Base-by-base conservation (phyloP, 106 monocot genomes). In the Allium cepa region DNA sequence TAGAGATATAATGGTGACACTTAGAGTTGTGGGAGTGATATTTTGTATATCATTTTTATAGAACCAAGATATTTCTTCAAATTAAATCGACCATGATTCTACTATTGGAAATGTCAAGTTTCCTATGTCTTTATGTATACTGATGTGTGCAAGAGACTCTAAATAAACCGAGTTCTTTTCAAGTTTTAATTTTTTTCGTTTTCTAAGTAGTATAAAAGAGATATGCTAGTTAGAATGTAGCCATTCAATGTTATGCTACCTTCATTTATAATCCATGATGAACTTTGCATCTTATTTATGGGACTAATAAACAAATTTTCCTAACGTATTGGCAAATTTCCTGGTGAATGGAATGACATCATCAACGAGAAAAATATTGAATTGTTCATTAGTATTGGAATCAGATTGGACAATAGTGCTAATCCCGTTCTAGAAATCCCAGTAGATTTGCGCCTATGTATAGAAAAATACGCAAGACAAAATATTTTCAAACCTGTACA, bases 111-210 rank as follows among this genome's bases (percentile, higher is more conserved):
- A 90, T 16, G 66, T 59, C 18, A 62, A 49, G 10, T 46, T 49
- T 26, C 73, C 47, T 16, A 63, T 68, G 58, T 67, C 69, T 49
- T 47, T 47, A 18, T 26, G 63, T 8, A 99, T 67, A 61, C 76
- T 78, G 69, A 99, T 70, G 52, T 87, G 87, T 11, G 92, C 92
- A 17, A 99, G 76, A 62, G 86, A 87, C 63, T 89, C 86, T 26
- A 56, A 22, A 14, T 81, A 99, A 15, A 56, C 22, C 10, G 66
- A 72, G 50, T 47, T 64, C 4, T 49, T 26, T 17, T 63, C 59
- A 3, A 16, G 8, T 36, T 56, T 56, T 56, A 56, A 16, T 14
- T 56, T 56, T 45, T 18, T 9, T 56, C 56, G 9, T n/a, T 56
- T 10, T 10, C 16, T 56, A 69, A 10, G 68, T 56, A 69, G 15